These are phyloP conservation scores for Solanum aculeatissimum DNA, from an alignment of 305 asterid genomes.

Conservation along the genomic window DNA sequence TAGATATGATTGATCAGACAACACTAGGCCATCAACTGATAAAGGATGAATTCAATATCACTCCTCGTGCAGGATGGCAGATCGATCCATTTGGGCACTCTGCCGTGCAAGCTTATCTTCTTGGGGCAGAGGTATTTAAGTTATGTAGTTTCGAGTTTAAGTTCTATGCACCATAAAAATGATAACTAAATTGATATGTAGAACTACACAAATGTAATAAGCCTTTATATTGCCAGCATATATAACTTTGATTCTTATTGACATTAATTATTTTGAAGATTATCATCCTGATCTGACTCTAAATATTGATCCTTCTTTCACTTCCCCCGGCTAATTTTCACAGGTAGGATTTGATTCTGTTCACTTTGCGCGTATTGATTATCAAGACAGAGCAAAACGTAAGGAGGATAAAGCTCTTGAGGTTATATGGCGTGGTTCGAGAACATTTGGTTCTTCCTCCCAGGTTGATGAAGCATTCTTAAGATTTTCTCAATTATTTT, in stretches of 20 bases:
- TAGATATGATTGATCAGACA: constrained; percentile 93
- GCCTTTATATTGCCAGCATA: neutral
- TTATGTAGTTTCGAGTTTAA: neutral
- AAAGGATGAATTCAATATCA: constrained; percentile 51
- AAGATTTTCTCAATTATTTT: neutral
- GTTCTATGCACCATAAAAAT: neutral
- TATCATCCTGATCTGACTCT: neutral
- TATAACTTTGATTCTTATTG: neutral
- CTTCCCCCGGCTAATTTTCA: neutral
- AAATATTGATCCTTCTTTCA: neutral
- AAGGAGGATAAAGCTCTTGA: constrained; percentile 59
- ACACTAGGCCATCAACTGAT: constrained; percentile 72
- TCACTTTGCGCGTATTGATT: constrained; percentile 80
- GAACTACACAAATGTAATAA: neutral
- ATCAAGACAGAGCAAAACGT: constrained; percentile 72
- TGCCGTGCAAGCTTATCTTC: constrained; percentile 80
- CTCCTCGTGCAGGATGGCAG: constrained; percentile 96
- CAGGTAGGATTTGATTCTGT: constrained; percentile 78
- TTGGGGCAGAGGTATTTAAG: constrained; percentile 53
- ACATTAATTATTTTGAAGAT: neutral
- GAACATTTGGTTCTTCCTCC: constrained; percentile 62
- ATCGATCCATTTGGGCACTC: constrained; percentile 94
- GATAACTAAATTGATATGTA: neutral
- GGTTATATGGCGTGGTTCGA: constrained; percentile 81
- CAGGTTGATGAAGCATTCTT: constrained; percentile 25